Conservation (phyloP, 371 early-diverging fungal genomes). For the Lichtheimia ramosa region DNA sequence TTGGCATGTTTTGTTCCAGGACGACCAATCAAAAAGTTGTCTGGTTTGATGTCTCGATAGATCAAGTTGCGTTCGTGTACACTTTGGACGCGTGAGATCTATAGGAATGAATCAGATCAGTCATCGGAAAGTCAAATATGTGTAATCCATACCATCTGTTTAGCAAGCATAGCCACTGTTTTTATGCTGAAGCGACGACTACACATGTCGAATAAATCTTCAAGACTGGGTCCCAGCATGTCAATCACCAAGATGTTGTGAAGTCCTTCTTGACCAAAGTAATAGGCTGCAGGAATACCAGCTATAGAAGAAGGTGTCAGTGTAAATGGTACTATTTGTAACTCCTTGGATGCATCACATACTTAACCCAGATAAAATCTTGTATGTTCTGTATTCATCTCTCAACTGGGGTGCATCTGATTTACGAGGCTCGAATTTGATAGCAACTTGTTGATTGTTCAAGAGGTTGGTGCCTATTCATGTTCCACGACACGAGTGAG, state of each 20-base stretch:
- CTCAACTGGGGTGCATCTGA: conserved; percentile 88
- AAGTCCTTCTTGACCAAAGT: conserved; percentile 93
- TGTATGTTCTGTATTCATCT: conserved; percentile 86
- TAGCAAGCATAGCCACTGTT: conserved; percentile 94
- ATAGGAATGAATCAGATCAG: not conserved
- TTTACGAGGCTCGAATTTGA: conserved; percentile 88
- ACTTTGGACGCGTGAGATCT: conserved; percentile 86
- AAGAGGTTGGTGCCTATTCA: conserved; percentile 55
- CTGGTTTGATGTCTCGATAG: conserved; percentile 99
- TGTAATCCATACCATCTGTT: conserved; percentile 74
- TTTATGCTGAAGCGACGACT: conserved; percentile 86
- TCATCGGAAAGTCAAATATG: no score
- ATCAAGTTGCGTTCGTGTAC: conserved; percentile 94
- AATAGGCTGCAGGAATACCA: conserved; percentile 86
- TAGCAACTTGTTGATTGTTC: conserved; percentile 80
- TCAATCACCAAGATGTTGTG: conserved; percentile 96
- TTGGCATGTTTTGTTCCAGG: conserved; percentile 53
- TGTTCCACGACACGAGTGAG: not conserved
- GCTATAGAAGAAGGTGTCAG: conserved; percentile 26
- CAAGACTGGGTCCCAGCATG: conserved; percentile 91
- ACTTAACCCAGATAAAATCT: conserved; percentile 68
- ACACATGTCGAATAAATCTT: conserved; percentile 95
- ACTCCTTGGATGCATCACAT: conserved; percentile 21
- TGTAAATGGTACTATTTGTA: not conserved
- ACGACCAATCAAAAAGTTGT: conserved; percentile 92